Evolutionary conservation across 179 eudicot species (phyloP).

Genomic region (Heliamphora pulchella): DNA sequence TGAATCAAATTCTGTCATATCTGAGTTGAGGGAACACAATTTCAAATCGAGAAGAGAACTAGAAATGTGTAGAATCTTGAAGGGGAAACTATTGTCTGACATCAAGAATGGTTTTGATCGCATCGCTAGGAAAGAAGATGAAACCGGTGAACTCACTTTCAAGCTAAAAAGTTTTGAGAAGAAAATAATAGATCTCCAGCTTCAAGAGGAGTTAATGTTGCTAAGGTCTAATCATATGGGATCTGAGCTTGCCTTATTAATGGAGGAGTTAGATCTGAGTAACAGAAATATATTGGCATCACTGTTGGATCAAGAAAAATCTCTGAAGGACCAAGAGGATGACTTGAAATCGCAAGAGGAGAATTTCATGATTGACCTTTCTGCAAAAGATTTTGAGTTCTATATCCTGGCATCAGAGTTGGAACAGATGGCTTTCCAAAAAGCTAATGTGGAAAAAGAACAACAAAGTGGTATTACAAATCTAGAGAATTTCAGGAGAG

Average conservation of each 20-base stretch:
- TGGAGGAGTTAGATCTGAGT: constrained; percentile 51
- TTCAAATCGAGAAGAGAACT: constrained; percentile 52
- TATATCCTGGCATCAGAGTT: constrained; percentile 49
- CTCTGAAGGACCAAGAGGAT: constrained; percentile 44
- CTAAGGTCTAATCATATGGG: constrained; percentile 59
- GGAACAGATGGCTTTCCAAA: constrained; percentile 34
- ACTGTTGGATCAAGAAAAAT: constrained; percentile 42
- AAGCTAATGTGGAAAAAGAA: constrained; percentile 26
- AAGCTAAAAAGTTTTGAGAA: constrained; percentile 52
- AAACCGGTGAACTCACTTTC: constrained; percentile 39
- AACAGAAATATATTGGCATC: constrained; percentile 35
- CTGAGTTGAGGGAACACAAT: constrained; percentile 60
- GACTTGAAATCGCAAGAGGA: constrained; percentile 39
- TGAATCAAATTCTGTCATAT: constrained; percentile 56
- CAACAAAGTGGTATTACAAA: constrained; percentile 21
- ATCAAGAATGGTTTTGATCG: constrained; percentile 59
- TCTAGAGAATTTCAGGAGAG: constrained; percentile 40
- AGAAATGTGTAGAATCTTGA: constrained; percentile 46
- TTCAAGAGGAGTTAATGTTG: constrained; percentile 69
- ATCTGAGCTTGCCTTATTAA: constrained; percentile 49
- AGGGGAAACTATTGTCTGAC: constrained; percentile 64
- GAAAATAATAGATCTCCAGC: constrained; percentile 53
- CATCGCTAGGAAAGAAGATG: constrained; percentile 56
- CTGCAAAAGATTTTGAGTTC: constrained; percentile 59
- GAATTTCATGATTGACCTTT: constrained; percentile 36